Conservation (phyloP, 2,329 filamentous ascomycete genomes). For the Beauveria sp. region DNA sequence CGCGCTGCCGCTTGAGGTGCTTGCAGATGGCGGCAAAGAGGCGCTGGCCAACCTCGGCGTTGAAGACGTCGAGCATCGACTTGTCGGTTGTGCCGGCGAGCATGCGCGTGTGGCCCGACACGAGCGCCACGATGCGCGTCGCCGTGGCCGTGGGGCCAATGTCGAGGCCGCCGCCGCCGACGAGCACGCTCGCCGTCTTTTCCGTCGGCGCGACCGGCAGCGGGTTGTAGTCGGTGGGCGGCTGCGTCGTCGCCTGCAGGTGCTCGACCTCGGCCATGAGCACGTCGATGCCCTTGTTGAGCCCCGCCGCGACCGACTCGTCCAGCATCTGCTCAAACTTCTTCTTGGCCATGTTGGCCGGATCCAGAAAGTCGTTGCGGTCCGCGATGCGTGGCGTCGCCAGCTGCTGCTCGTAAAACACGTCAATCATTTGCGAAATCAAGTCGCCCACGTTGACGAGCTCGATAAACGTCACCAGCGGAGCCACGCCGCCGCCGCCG, state of each 20-base stretch:
- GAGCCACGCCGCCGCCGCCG: conserved; percentile 50
- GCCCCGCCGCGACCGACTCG: conserved; percentile 86
- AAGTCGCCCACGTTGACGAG: conserved; percentile 96
- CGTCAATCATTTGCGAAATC: conserved; percentile 97
- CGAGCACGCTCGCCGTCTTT: conserved; percentile 18
- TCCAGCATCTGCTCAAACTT: conserved; percentile 98
- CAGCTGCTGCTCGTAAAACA: conserved; percentile 96
- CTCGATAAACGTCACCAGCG: conserved; percentile 91
- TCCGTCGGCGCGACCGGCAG: conserved; percentile 18
- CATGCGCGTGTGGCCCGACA: conserved; percentile 86
- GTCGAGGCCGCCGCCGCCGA: conserved; percentile 27
- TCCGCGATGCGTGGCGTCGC: conserved; percentile 75
- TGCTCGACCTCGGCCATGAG: conserved; percentile 98
- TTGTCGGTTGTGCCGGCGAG: conserved; percentile 93
- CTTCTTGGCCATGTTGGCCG: conserved; percentile 90
- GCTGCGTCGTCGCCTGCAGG: conserved; percentile 80
- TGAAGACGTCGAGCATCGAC: conserved; percentile 96
- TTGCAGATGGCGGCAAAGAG: conserved; percentile 92
- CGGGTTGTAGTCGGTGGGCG: conserved; percentile 86
- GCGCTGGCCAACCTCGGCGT: conserved; percentile 89
- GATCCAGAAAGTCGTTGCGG: conserved; percentile 88
- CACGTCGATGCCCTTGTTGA: conserved; percentile 97
- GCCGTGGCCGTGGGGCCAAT: conserved; percentile 73
- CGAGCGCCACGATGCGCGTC: conserved; percentile 71
- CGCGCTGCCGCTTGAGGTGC: conserved; percentile 90